Evolutionary conservation across 1,284 basidiomycete species (phyloP), one percentile per base, ranked within the genome.

Genomic region (Porogramme epimiltina): DNA sequence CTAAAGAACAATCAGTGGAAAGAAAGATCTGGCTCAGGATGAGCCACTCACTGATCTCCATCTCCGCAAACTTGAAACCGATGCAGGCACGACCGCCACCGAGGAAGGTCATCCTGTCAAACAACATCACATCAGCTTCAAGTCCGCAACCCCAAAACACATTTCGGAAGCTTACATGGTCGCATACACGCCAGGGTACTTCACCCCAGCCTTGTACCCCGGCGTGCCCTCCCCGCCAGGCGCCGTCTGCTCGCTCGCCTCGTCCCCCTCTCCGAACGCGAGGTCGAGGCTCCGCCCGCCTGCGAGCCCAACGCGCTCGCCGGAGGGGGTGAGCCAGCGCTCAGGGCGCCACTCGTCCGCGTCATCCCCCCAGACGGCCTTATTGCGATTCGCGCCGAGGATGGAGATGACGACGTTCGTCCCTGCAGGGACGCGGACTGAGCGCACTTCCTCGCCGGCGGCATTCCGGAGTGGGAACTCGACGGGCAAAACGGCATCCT

Each of bases 281-380:
- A 45, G 10, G 36, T 62, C 59, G 13, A 44, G 38, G 25, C 40
- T 38, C 25, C 40, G 48, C 11, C 53, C 46, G 4, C 38, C 34
- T 5, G 34, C n/a, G 34, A 37, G 36, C 19, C 50, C 49, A 18
- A 68, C 49, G 31, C 62, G 62, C 15, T 66, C 63, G 3, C 64
- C 56, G 4, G 55, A 39, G 3, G 57, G 39, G n/a, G 55, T 56
- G 8, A 74, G 45, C 73, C 72, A 69, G 4, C 67, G 67, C 39
- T 75, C 72, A 4, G 79, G 79, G 2, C 70, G 64, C 66, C 76
- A 81, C 26, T 66, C 62, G 20, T 65, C 49, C 2, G 74, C 77
- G 51, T 79, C 73, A 1, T 60, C 58, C 2, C 78, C 79, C 71
- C 78, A 81, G 57, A 56, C 66, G 56, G 28, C 51, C 54, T 48